Evolutionary conservation across 2,329 filamentous ascomycete genomes (phyloP).

Genomic region (Pseudogymnoascus sp.): DNA sequence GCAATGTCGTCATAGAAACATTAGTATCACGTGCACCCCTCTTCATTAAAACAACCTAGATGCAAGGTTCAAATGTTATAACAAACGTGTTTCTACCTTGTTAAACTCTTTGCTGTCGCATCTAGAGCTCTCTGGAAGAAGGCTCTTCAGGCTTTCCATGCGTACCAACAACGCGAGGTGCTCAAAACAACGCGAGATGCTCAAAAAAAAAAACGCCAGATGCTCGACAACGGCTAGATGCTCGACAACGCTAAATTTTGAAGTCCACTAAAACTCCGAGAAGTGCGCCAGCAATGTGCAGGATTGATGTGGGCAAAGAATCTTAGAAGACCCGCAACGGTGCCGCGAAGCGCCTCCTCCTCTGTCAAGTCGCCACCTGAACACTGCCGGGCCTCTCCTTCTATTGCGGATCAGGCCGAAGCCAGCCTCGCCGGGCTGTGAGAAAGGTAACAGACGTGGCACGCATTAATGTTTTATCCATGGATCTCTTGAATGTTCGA

Average conservation of each 20-base stretch:
- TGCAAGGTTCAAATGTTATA: not conserved
- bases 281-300: constrained; percentile 22
- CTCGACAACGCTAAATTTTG: constrained; percentile 10
- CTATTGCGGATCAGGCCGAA: not conserved
- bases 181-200: no score
- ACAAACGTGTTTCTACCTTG: not conserved
- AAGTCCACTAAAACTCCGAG: not conserved
- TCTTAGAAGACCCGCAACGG: not conserved
- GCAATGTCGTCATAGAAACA: not conserved
- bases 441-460: not conserved
- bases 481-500: not conserved
- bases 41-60: not conserved
- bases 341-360: not conserved
- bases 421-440: not conserved
- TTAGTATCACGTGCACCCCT: not conserved
- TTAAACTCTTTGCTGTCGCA: not conserved
- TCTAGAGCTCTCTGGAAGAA: not conserved
- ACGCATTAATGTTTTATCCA: not conserved
- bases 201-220: no score
- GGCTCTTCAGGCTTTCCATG: not conserved
- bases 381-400: not conserved
- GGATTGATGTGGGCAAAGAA: not conserved
- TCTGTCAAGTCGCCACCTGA: not conserved
- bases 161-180: no score
- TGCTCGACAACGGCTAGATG: not conserved